Conservation (phyloP, 75 land plant species). For the Cryptomeria japonica region DNA sequence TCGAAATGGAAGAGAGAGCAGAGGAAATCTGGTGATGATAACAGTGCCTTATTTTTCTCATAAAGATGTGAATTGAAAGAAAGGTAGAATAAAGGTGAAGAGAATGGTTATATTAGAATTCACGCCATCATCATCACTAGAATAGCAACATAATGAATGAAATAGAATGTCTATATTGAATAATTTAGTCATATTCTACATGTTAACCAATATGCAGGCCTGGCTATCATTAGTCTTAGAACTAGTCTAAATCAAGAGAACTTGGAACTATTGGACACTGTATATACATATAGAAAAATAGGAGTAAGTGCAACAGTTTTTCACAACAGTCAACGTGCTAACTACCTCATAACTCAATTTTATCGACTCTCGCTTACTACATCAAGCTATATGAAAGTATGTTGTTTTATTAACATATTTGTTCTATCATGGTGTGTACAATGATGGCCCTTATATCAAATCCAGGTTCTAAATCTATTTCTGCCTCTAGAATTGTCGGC, state of each 20-base stretch:
- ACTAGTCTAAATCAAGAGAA: no score
- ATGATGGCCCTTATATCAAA: background rate
- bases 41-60: background rate
- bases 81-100: background rate
- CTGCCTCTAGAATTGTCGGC: background rate
- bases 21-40: background rate
- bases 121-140: background rate
- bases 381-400: background rate
- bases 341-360: background rate
- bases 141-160: background rate
- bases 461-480: background rate
- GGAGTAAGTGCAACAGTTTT: background rate
- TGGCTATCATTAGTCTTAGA: background rate
- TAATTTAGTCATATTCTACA: background rate
- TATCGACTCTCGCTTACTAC: background rate
- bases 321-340: background rate
- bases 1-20: background rate
- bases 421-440: background rate
- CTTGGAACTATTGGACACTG: background rate
- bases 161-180: background rate
- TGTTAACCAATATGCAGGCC: background rate
- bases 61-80: background rate
- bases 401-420: background rate
- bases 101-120: background rate
- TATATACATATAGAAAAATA: no score